A percentile compares a stretch with the other conserved stretches of the same genome.
These are phyloP conservation scores for Clathrospora elynae DNA, from an alignment of 2,329 filamentous ascomycete species.

Conservation along the genomic window DNA sequence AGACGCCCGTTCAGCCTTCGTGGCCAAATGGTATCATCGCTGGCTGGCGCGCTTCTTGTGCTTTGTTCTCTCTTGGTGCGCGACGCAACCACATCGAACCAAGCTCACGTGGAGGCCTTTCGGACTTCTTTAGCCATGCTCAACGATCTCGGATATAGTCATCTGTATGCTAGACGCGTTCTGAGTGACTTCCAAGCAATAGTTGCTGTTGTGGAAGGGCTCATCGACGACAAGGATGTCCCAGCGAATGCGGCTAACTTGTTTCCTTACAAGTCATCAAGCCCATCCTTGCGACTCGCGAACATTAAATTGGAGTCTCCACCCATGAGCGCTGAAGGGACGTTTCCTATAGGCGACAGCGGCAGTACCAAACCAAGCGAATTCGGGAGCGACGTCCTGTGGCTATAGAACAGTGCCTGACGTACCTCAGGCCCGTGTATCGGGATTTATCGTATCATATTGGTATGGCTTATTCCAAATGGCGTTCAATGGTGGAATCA, in stretches of 20 bases:
- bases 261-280: constrained; percentile 33
- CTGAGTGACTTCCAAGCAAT: constrained; percentile 27
- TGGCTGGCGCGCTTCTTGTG: constrained; percentile 27
- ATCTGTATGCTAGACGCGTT: constrained; percentile 28
- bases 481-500: too few relatives aligned
- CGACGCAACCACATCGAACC: constrained; percentile 5
- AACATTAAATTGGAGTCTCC: too few relatives aligned
- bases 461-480: too few relatives aligned
- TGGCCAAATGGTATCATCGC: constrained; percentile 22
- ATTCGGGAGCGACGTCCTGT: too few relatives aligned
- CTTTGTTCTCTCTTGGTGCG: constrained; percentile 28
- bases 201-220: constrained; percentile 13
- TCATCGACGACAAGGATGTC: constrained; percentile 4
- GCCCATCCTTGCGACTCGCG: too few relatives aligned
- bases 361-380: too few relatives aligned
- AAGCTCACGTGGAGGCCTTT: constrained; percentile 20
- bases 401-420: too few relatives aligned
- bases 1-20: constrained; percentile 18
- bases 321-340: too few relatives aligned
- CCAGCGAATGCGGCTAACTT: constrained; percentile 23
- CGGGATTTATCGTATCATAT: too few relatives aligned
- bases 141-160: constrained; percentile 17
- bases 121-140: constrained; percentile 19
- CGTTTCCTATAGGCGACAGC: too few relatives aligned
- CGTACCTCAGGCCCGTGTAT: too few relatives aligned